These are phyloP conservation scores for Epichloe brachyelytri DNA, from an alignment of 2,329 filamentous ascomycete species.

Conservation along the genomic window DNA sequence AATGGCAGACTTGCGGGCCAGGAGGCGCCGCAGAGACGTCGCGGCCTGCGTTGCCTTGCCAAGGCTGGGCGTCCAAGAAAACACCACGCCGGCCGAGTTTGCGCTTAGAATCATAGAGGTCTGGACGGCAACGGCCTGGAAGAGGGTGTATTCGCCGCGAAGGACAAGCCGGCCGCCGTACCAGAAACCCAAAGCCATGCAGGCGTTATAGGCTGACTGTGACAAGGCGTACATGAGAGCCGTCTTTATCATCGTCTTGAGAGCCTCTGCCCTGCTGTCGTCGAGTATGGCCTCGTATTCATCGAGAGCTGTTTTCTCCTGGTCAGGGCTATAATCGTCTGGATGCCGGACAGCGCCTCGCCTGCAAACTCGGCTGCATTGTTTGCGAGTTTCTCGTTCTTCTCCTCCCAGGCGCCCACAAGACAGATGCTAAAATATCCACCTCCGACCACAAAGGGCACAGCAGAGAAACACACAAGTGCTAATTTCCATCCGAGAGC, in stretches of 20 bases:
- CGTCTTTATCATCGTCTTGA: neutral
- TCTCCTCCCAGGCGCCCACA: constrained; percentile 10
- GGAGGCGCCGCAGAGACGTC: neutral
- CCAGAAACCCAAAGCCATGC: constrained; percentile 9
- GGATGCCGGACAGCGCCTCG: constrained; percentile 7
- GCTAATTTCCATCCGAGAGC: constrained; percentile 31
- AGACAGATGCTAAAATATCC: constrained; percentile 24
- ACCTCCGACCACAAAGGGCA: constrained; percentile 26
- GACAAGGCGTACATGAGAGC: neutral
- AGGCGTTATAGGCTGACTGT: constrained; percentile 4
- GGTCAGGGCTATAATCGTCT: constrained; percentile 9
- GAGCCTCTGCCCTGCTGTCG: neutral
- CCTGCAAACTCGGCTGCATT: constrained; percentile 5
- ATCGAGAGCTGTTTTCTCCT: neutral
- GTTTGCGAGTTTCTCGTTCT: neutral
- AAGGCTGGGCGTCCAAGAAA: neutral
- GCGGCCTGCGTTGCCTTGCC: neutral
- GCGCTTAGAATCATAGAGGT: neutral
- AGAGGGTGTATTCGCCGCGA: constrained; percentile 4
- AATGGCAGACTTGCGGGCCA: neutral
- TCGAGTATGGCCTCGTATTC: neutral
- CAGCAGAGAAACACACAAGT: constrained; percentile 28
- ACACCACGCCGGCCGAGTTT: neutral
- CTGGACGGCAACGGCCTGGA: neutral
- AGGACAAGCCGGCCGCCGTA: constrained; percentile 8